Conservation (phyloP, 495 filamentous ascomycete genomes). For the Aeminium ludgeri region DNA sequence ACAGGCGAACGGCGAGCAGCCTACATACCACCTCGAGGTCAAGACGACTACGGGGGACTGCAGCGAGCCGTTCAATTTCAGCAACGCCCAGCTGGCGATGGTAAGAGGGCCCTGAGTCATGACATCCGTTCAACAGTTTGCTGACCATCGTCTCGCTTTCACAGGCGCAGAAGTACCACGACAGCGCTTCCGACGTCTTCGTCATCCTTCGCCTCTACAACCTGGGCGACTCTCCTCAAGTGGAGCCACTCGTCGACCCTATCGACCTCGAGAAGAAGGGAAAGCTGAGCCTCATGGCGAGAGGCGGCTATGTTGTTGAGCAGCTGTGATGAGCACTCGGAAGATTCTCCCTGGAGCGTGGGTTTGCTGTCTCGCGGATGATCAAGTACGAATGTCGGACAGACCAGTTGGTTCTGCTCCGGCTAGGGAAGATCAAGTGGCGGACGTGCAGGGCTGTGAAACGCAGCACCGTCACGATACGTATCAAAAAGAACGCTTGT, state of each 20-base stretch:
- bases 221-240: neutral
- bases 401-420: no score
- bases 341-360: no score
- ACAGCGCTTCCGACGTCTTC: constrained; percentile 5
- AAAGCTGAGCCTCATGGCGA: constrained; percentile 1
- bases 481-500: no score
- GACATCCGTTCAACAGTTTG: neutral
- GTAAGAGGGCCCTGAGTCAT: neutral
- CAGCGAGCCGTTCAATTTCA: constrained; percentile 6
- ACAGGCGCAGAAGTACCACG: constrained; percentile 8
- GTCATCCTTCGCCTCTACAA: constrained; percentile 10
- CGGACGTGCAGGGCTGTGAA: no score
- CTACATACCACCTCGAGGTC: constrained; percentile 10
- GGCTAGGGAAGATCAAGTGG: no score
- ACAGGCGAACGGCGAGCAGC: neutral
- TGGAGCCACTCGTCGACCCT: constrained; percentile 5
- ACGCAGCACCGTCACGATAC: no score
- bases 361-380: no score
- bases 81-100: constrained; percentile 3
- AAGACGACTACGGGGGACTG: constrained; percentile 5
- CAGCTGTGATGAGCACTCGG: no score
- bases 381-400: no score
- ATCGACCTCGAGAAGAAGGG: neutral
- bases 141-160: neutral
- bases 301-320: constrained; percentile 2